Base-by-base conservation (phyloP, 1,284 basidiomycete genomes). In the Kalmanozyma brasiliensis region DNA sequence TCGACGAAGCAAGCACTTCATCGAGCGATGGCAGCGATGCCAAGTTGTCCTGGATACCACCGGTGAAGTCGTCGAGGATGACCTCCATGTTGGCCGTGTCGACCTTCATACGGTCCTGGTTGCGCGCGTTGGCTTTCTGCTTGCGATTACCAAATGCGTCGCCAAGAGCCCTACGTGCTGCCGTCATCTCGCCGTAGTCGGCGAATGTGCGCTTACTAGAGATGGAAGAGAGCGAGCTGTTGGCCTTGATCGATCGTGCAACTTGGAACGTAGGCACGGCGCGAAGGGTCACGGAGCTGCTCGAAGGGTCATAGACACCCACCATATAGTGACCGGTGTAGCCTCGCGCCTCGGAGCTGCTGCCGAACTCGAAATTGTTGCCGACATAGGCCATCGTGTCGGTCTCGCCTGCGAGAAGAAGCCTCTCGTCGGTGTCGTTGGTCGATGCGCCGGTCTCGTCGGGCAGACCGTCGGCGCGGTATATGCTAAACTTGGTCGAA, bases 101-200 rank as follows among this genome's bases (percentile, higher is more conserved):
- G 34, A 82, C 80, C 63, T 80, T 79, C 79, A 82, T 81, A 32
- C 76, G 63, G 49, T 82, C 80, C 49, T 77, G 68, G 45, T 78
- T 78, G 10, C 74, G 49, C 6, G 73, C 74, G 14, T 76, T 71
- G 41, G 66, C 61, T 62, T 81, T 82, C 56, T 74, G 71, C 71
- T 81, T 80, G 29, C 75, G 66, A 62, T 81, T 82, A 37, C 80
- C 80, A 23, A 82, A 82, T 1, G 74, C 73, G 29, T 80, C 79
- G 30, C 77, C 79, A 4, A 82, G 73, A 13, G 72, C 74, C 20
- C 79, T 57, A 13, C 79, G 65, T 13, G 76, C 76, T 29, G 49
- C 30, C 5, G 63, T 64, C 45, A 75, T 74, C 45, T 60, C 71
- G 41, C 64, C 47, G 47, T 61, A 74, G 52, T 78, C 57, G 44